These are phyloP conservation scores for Isoetes engelmannii DNA, from an alignment of 83 land plant genomes.

Conservation along the genomic window DNA sequence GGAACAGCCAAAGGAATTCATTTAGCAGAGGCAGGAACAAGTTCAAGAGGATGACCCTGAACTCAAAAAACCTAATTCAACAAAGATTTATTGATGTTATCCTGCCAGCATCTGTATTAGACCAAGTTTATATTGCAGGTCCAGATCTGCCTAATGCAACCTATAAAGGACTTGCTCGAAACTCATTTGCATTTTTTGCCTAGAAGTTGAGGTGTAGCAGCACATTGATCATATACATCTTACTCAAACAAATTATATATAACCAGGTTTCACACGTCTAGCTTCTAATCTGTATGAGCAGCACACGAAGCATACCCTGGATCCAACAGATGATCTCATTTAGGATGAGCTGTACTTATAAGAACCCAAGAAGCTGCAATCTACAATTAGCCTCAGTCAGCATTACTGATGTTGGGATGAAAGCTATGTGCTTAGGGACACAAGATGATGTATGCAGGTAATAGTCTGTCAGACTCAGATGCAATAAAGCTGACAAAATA, in stretches of 20 bases:
- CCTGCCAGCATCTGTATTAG: background rate
- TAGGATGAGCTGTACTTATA: background rate
- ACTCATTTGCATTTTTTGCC: background rate
- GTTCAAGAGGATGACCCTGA: background rate
- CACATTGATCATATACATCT: background rate
- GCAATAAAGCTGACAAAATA: no score
- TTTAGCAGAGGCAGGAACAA: background rate
- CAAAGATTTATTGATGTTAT: no score
- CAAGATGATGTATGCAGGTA: background rate
- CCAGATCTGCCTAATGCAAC: background rate
- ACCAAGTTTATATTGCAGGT: background rate
- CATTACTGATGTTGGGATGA: background rate
- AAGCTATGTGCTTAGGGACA: background rate
- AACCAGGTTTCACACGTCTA: background rate
- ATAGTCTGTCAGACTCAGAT: no score
- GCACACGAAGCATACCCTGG: background rate
- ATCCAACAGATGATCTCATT: background rate
- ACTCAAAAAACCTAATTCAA: no score
- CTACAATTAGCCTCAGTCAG: background rate
- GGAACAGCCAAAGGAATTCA: background rate
- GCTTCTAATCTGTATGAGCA: background rate
- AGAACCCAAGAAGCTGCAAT: background rate
- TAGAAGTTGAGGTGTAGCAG: background rate
- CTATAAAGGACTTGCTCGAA: background rate
- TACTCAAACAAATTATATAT: background rate